These are phyloP conservation scores for Myxozyma udenii DNA, from an alignment of 805 yeast genomes.

Conservation along the genomic window DNA sequence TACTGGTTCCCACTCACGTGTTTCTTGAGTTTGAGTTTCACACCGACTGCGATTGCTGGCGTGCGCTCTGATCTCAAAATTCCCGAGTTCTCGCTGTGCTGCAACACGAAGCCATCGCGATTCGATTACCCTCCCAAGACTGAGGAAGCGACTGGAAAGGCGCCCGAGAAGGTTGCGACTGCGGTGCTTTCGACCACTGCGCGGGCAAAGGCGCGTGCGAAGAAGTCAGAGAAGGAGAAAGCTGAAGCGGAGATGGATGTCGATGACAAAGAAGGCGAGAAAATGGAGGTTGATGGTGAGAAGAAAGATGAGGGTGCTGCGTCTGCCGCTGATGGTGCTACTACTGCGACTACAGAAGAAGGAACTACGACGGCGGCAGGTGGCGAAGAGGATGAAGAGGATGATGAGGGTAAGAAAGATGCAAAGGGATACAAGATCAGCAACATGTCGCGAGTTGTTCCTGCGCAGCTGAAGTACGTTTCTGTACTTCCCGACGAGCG, in stretches of 20 bases:
- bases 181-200: constrained; percentile 94
- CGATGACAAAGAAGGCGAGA: constrained; percentile 32
- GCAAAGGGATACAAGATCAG: constrained; percentile 62
- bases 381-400: constrained; percentile 43
- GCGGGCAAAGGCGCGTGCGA: constrained; percentile 90
- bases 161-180: constrained; percentile 83
- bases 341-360: background rate
- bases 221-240: constrained; percentile 56
- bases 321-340: constrained; percentile 9
- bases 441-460: constrained; percentile 85
- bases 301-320: constrained; percentile 26
- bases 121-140: constrained; percentile 88
- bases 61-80: constrained; percentile 79
- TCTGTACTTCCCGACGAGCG: constrained; percentile 72
- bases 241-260: constrained; percentile 53
- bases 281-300: constrained; percentile 29
- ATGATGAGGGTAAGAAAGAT: constrained; percentile 33
- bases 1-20: constrained; percentile 98
- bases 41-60: constrained; percentile 88
- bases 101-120: constrained; percentile 73
- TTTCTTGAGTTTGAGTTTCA: constrained; percentile 83
- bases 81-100: constrained; percentile 76
- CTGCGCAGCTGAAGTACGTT: constrained; percentile 79
- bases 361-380: constrained; percentile 22
- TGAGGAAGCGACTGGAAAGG: constrained; percentile 74